phyloP scores from a whole-genome alignment of 371 early-diverging fungal genomes.

The Mucor plumbeus region DNA sequence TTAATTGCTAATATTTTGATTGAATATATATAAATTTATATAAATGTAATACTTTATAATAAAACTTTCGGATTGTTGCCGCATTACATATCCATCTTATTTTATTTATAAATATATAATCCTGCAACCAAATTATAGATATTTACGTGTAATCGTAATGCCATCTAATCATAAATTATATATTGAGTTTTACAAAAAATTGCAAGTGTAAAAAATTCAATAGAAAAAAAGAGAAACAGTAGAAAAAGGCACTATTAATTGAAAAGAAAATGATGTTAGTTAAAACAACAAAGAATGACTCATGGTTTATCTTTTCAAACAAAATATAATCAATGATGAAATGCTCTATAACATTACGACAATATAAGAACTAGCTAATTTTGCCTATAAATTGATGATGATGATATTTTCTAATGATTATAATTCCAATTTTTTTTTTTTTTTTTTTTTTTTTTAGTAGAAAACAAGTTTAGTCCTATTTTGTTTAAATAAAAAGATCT shows the following conservation, averaged over 20 bases:
- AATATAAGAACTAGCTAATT: not conserved
- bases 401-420: not conserved
- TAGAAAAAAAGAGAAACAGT: no score
- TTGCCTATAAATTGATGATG: not conserved
- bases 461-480: slow-evolving; percentile 2
- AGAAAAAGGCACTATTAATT: not conserved
- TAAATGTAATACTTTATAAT: no score
- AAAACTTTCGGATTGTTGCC: no score
- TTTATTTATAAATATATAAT: no score
- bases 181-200: no score
- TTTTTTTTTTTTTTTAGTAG: not conserved
- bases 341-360: not conserved
- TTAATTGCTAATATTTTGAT: no score
- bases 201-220: no score
- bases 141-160: no score
- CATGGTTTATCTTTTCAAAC: not conserved
- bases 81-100: no score
- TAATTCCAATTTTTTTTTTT: not conserved
- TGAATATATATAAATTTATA: no score
- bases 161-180: no score
- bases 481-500: not conserved
- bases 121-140: no score
- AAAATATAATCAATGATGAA: not conserved
- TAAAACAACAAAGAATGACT: not conserved
- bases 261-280: not conserved